These are phyloP conservation scores for Prunus persica DNA, from an alignment of 306 rosid species.

Conservation along the genomic window DNA sequence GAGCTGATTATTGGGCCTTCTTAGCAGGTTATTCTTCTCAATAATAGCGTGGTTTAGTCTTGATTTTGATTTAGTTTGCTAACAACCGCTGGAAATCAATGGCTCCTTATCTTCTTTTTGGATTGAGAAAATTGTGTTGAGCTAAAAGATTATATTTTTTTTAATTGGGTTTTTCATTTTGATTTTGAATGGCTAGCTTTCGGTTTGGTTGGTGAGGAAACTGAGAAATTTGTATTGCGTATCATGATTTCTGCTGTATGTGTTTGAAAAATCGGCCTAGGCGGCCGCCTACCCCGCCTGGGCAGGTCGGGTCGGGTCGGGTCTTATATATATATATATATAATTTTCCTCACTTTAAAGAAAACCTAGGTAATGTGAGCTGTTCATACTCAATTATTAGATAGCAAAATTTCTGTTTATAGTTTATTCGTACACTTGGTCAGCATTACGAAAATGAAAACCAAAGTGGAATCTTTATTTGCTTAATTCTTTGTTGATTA, in stretches of 20 bases:
- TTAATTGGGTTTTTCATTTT: not conserved
- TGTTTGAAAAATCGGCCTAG: too few relatives aligned
- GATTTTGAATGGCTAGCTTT: not conserved
- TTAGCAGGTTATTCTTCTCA: slow-evolving; percentile 20
- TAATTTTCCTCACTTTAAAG: not conserved
- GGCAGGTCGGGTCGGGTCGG: too few relatives aligned
- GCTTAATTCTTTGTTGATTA: not conserved
- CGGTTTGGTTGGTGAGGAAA: not conserved
- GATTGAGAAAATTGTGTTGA: not conserved
- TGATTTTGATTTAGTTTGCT: not conserved
- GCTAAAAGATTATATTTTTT: not conserved
- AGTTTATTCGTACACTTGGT: too few relatives aligned
- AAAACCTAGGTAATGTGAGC: too few relatives aligned
- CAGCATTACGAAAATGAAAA: too few relatives aligned
- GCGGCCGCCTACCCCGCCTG: too few relatives aligned
- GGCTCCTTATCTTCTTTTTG: too few relatives aligned
- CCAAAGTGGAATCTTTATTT: not conserved
- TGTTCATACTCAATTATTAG: not conserved
- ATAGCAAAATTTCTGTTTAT: too few relatives aligned
- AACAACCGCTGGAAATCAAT: too few relatives aligned
- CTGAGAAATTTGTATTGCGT: not conserved
- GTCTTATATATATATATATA: too few relatives aligned
- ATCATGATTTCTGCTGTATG: too few relatives aligned
- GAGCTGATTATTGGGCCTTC: slow-evolving; percentile 19
- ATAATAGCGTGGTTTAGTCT: not conserved